Percentiles rank a stretch among this genome's conserved stretches.
Conservation (phyloP, 2,329 filamentous ascomycete species). For the Penicillium sp. region DNA sequence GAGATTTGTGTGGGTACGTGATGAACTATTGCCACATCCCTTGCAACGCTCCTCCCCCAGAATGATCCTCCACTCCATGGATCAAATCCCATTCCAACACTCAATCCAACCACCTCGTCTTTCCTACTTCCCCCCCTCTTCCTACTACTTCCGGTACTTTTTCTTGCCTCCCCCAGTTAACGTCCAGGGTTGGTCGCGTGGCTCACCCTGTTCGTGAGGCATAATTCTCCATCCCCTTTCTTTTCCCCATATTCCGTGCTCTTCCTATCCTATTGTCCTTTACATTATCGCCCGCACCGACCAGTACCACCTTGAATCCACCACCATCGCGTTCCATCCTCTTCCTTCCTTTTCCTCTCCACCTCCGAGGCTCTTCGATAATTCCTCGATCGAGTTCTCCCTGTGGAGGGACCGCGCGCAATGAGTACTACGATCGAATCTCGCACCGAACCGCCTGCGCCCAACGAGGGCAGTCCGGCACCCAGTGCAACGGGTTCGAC, state of each 20-base stretch:
- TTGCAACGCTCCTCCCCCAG: slow-evolving; percentile 1
- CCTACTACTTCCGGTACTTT: slow-evolving; percentile 1
- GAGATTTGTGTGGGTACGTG: background rate
- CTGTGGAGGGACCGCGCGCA: slow-evolving; percentile 25
- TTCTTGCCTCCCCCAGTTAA: background rate
- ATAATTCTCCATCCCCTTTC: background rate
- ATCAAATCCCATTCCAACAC: background rate
- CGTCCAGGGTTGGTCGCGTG: background rate
- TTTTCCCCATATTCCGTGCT: background rate
- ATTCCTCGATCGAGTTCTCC: slow-evolving; percentile 10
- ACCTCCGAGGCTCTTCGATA: background rate
- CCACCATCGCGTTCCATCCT: background rate
- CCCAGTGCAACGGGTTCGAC: slow-evolving; percentile 39
- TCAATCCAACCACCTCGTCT: background rate
- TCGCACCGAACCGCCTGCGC: slow-evolving; percentile 27
- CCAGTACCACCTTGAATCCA: slow-evolving; percentile 1
- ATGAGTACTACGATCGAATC: slow-evolving; percentile 40
- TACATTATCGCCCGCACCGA: slow-evolving; percentile 3
- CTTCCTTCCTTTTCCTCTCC: background rate
- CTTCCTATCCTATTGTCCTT: background rate
- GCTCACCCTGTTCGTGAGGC: background rate
- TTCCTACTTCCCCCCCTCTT: background rate
- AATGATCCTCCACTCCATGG: slow-evolving; percentile 4
- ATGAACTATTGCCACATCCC: background rate
- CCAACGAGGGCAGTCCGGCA: slow-evolving; percentile 33